Conservation (phyloP, 345 rosid species). For the Linum lewisii region DNA sequence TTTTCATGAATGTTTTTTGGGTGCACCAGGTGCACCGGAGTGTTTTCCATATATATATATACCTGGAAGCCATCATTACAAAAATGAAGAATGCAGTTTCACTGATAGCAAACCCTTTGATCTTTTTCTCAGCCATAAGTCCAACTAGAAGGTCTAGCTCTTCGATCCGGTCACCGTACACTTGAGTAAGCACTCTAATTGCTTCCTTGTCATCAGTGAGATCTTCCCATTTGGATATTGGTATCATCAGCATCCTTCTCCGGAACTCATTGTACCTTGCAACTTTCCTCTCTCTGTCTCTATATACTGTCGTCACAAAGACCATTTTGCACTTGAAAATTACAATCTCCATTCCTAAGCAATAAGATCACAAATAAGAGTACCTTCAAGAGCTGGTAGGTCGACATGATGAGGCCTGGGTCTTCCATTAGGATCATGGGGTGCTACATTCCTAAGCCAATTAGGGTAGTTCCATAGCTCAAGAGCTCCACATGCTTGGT, state of each 20-base stretch:
- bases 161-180: slow-evolving; percentile 43
- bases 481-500: slow-evolving; percentile 50
- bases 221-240: slow-evolving; percentile 54
- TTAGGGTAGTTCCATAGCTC: slow-evolving; percentile 50
- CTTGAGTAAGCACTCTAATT: slow-evolving; percentile 29
- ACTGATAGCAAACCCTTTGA: slow-evolving; percentile 56
- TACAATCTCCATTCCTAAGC: not conserved
- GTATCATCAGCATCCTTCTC: slow-evolving; percentile 30
- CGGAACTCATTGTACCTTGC: slow-evolving; percentile 50
- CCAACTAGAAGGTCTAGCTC: slow-evolving; percentile 46
- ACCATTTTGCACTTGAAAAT: not conserved
- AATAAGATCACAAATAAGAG: too few relatives aligned
- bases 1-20: too few relatives aligned
- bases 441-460: slow-evolving; percentile 34
- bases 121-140: slow-evolving; percentile 58
- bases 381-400: slow-evolving; percentile 49
- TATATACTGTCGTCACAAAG: slow-evolving; percentile 26
- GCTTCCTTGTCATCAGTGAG: slow-evolving; percentile 41
- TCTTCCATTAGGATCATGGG: slow-evolving; percentile 32
- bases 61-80: slow-evolving; percentile 49
- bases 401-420: slow-evolving; percentile 42
- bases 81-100: slow-evolving; percentile 51
- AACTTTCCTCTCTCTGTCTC: slow-evolving; percentile 56
- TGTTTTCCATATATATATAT: not conserved
- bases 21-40: too few relatives aligned